Conservation (phyloP, 805 yeast genomes). For the Candida saitoana region DNA sequence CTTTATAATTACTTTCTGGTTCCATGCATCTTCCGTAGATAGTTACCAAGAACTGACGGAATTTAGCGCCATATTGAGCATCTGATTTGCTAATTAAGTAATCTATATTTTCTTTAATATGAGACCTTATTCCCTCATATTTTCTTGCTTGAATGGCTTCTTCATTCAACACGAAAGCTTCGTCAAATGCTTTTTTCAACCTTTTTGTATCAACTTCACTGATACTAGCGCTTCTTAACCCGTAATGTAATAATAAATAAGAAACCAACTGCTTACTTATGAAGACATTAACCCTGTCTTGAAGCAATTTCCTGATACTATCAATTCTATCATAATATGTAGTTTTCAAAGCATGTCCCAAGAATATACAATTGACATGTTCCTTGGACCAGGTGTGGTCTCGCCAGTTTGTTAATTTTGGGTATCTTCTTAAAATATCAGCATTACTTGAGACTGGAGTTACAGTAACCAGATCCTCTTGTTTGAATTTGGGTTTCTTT, state of each 20-base stretch:
- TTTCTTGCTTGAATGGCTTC: constrained; percentile 7
- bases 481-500: neutral
- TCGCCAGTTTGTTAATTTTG: constrained; percentile 7
- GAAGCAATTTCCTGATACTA: constrained; percentile 11
- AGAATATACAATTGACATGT: constrained; percentile 13
- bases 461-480: neutral
- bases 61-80: constrained; percentile 11
- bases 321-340: constrained; percentile 10
- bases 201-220: constrained; percentile 5
- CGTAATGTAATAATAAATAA: constrained; percentile 18
- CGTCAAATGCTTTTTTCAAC: constrained; percentile 12
- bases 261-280: constrained; percentile 10
- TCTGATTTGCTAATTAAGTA: constrained; percentile 11
- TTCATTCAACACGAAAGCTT: constrained; percentile 11
- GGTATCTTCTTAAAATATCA: neutral
- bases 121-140: constrained; percentile 6
- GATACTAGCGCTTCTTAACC: constrained; percentile 10
- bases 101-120: constrained; percentile 6
- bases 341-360: constrained; percentile 6
- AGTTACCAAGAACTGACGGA: constrained; percentile 14
- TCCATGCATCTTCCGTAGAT: constrained; percentile 14
- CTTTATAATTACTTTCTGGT: constrained; percentile 13
- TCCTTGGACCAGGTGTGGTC: constrained; percentile 16
- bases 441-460: neutral
- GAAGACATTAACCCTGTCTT: constrained; percentile 8